Percentiles rank a stretch among this genome's conserved stretches.
These are phyloP conservation scores for Cinchona pubescens DNA, from an alignment of 257 asterid genomes.

Conservation along the genomic window DNA sequence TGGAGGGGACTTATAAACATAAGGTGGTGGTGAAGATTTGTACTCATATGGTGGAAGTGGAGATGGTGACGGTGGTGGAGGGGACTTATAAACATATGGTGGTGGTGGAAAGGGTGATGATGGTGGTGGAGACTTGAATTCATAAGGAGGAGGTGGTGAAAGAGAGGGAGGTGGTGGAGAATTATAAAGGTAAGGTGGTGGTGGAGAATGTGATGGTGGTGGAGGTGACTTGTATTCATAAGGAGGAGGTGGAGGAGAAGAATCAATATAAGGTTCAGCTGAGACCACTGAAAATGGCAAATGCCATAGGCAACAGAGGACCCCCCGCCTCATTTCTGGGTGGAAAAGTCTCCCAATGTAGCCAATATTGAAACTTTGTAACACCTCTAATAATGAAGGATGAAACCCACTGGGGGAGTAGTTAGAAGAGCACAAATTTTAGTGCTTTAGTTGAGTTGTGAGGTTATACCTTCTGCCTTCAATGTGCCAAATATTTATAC, in stretches of 20 bases:
- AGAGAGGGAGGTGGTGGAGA: slow-evolving; percentile 34
- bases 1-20: slow-evolving; percentile 39
- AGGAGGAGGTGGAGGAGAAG: slow-evolving; percentile 36
- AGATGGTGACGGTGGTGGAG: slow-evolving; percentile 36
- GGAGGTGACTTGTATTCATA: slow-evolving; percentile 26
- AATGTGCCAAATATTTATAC: slow-evolving; percentile 35
- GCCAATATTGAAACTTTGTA: slow-evolving; percentile 7
- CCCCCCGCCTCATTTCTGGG: slow-evolving; percentile 43
- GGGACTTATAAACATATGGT: slow-evolving; percentile 39
- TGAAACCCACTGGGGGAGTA: background rate
- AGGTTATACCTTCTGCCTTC: slow-evolving; percentile 24
- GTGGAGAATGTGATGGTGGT: slow-evolving; percentile 14
- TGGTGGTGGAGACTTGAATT: slow-evolving; percentile 24
- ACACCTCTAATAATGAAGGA: background rate
- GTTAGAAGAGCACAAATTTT: slow-evolving; percentile 5
- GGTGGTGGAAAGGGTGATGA: slow-evolving; percentile 34
- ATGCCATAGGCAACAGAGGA: slow-evolving; percentile 45
- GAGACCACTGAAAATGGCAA: slow-evolving; percentile 48
- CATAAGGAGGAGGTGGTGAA: slow-evolving; percentile 20
- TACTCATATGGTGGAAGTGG: slow-evolving; percentile 38
- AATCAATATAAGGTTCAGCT: slow-evolving; percentile 47
- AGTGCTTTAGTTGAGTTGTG: slow-evolving; percentile 17
- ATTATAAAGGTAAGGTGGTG: slow-evolving; percentile 26
- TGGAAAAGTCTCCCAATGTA: slow-evolving; percentile 25
- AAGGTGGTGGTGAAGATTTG: slow-evolving; percentile 35